Evolutionary conservation across 768 basidiomycete genomes (phyloP).

Genomic region (Tricholoma matsutake): DNA sequence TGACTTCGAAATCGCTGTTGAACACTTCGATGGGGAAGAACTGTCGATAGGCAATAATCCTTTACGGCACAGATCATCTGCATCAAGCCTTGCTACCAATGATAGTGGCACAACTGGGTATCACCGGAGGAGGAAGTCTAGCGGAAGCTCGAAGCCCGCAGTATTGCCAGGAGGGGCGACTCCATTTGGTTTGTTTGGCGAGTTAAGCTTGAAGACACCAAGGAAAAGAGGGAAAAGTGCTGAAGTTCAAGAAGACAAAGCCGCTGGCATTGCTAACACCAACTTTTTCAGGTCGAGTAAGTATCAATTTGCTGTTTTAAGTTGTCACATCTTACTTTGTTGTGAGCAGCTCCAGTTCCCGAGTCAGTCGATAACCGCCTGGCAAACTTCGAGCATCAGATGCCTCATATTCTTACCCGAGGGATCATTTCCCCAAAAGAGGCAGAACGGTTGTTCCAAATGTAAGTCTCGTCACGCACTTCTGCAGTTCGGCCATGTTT

Average conservation of each 20-base stretch:
- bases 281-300: constrained; percentile 66
- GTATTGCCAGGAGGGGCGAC: constrained; percentile 58
- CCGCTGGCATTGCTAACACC: constrained; percentile 62
- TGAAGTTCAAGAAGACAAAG: constrained; percentile 44
- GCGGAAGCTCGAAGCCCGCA: constrained; percentile 20
- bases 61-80: constrained; percentile 26
- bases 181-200: constrained; percentile 78
- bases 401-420: constrained; percentile 63
- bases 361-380: constrained; percentile 38
- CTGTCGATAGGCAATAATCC: constrained; percentile 16
- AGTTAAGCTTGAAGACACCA: constrained; percentile 48
- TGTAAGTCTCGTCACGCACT: constrained; percentile 38
- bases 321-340: constrained; percentile 2
- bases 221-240: constrained; percentile 34
- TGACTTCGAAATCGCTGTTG: constrained; percentile 41
- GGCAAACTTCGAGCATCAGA: constrained; percentile 41
- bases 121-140: neutral
- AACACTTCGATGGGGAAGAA: constrained; percentile 40
- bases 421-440: constrained; percentile 62
- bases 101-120: neutral
- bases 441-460: constrained; percentile 69
- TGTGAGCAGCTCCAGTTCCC: constrained; percentile 35
- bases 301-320: constrained; percentile 1
- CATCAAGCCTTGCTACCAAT: neutral
- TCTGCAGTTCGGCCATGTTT: constrained; percentile 2